Conservation (phyloP, 345 rosid genomes). For the Aquilaria yunnanensis region DNA sequence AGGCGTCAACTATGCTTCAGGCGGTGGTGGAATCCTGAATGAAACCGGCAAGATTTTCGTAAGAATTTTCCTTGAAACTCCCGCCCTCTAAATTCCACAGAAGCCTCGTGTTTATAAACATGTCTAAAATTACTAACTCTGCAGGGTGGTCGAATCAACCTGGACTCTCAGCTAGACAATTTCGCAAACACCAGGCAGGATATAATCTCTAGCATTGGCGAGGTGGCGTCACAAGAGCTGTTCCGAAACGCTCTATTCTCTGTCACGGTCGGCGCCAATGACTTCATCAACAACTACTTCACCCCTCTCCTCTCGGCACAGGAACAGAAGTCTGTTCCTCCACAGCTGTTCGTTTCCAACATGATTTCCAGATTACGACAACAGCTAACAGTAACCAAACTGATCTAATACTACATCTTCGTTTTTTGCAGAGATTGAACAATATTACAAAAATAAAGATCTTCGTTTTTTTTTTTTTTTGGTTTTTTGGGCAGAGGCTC, state of each 20-base stretch:
- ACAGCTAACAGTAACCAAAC: slow-evolving; percentile 49
- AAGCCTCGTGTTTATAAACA: background rate
- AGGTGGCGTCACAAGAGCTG: slow-evolving; percentile 30
- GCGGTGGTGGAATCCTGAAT: slow-evolving; percentile 77
- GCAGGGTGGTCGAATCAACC: slow-evolving; percentile 60
- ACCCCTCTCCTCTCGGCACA: slow-evolving; percentile 43
- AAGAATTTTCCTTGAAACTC: slow-evolving; percentile 16
- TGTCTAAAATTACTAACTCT: background rate
- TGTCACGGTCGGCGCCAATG: slow-evolving; percentile 67
- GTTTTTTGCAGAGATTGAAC: background rate
- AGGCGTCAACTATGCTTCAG: slow-evolving; percentile 85
- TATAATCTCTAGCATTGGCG: slow-evolving; percentile 36
- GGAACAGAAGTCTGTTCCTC: slow-evolving; percentile 39
- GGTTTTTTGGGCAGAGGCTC: slow-evolving; percentile 40
- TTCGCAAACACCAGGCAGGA: slow-evolving; percentile 46
- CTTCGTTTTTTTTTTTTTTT: background rate
- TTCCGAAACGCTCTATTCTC: slow-evolving; percentile 40
- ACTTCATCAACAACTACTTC: slow-evolving; percentile 67
- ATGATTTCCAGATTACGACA: slow-evolving; percentile 48
- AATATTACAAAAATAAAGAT: background rate
- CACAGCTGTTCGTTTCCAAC: slow-evolving; percentile 38
- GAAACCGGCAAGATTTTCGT: slow-evolving; percentile 66
- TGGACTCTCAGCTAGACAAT: slow-evolving; percentile 55
- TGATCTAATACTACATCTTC: background rate
- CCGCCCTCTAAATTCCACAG: background rate